These are phyloP conservation scores for Lasiodiplodia gonubiensis DNA, from an alignment of 2,329 filamentous ascomycete species.

Conservation along the genomic window DNA sequence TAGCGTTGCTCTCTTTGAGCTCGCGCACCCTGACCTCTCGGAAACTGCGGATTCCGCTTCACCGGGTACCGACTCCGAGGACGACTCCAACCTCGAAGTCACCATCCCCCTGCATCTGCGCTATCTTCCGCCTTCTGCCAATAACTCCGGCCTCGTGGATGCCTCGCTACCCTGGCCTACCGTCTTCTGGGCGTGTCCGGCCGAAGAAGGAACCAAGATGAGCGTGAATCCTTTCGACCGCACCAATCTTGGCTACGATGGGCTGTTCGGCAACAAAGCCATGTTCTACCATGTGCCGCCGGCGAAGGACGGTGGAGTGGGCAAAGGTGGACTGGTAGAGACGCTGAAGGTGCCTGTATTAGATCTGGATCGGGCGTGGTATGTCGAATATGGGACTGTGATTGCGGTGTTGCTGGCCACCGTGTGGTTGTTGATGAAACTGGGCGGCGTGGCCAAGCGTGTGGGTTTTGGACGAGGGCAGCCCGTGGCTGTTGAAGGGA, in stretches of 20 bases:
- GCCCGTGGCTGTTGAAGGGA: not conserved
- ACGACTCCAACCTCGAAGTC: conserved; percentile 62
- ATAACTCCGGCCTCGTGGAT: conserved; percentile 45
- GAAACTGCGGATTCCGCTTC: not conserved
- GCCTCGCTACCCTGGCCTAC: conserved; percentile 77
- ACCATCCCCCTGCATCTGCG: conserved; percentile 84
- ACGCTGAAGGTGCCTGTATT: conserved; percentile 51
- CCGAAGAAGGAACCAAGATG: conserved; percentile 70
- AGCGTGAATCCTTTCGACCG: conserved; percentile 83
- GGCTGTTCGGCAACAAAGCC: conserved; percentile 74
- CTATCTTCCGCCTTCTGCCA: conserved; percentile 71
- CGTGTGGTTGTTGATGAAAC: conserved; percentile 51
- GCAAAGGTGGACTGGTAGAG: conserved; percentile 35
- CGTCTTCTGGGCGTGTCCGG: conserved; percentile 88
- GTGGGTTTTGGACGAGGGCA: not conserved
- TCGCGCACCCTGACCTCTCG: conserved; percentile 60
- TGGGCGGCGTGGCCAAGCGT: conserved; percentile 34
- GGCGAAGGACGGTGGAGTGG: conserved; percentile 18
- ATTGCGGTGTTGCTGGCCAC: conserved; percentile 52
- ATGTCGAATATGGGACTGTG: conserved; percentile 52
- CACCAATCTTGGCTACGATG: conserved; percentile 83
- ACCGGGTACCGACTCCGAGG: conserved; percentile 26
- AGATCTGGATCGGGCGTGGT: conserved; percentile 42
- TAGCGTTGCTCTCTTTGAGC: conserved; percentile 75
- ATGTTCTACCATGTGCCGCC: conserved; percentile 76